These are phyloP conservation scores for Rhododendron griersonianum DNA, from an alignment of 148 eudicot genomes.

Conservation along the genomic window DNA sequence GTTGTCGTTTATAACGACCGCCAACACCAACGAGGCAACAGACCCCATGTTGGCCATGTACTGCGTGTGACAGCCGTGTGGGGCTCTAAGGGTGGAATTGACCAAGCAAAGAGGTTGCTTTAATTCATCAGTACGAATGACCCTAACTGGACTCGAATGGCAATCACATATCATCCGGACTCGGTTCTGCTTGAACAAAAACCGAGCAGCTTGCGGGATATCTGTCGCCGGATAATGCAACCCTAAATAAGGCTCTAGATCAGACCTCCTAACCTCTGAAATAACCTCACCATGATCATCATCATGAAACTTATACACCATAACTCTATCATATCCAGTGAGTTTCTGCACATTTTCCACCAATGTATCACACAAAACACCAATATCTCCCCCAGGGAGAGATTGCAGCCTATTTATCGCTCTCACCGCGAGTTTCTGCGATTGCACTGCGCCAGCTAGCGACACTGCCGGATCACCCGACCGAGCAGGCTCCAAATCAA, in stretches of 20 bases:
- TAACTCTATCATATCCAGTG: slow-evolving; percentile 41
- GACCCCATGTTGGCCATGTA: slow-evolving; percentile 45
- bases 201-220: slow-evolving; percentile 42
- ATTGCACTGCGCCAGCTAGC: slow-evolving; percentile 28
- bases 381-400: slow-evolving; percentile 36
- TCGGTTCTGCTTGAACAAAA: slow-evolving; percentile 39
- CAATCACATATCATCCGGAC: slow-evolving; percentile 38
- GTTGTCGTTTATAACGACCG: slow-evolving; percentile 22
- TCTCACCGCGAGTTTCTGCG: slow-evolving; percentile 35
- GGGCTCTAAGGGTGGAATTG: slow-evolving; percentile 41
- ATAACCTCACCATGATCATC: slow-evolving; percentile 48
- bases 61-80: slow-evolving; percentile 28
- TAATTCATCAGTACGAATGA: slow-evolving; percentile 25
- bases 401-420: slow-evolving; percentile 38
- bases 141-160: slow-evolving; percentile 22
- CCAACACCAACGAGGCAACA: slow-evolving; percentile 36
- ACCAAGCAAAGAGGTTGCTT: slow-evolving; percentile 33
- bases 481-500: slow-evolving; percentile 42
- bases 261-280: slow-evolving; percentile 32
- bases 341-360: slow-evolving; percentile 38
- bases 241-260: slow-evolving; percentile 39
- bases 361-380: slow-evolving; percentile 33
- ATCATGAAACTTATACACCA: slow-evolving; percentile 44
- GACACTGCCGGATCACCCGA: slow-evolving; percentile 22
- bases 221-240: slow-evolving; percentile 45